phyloP scores from a whole-genome alignment of 257 asterid species.

The Rauvolfia tetraphylla region DNA sequence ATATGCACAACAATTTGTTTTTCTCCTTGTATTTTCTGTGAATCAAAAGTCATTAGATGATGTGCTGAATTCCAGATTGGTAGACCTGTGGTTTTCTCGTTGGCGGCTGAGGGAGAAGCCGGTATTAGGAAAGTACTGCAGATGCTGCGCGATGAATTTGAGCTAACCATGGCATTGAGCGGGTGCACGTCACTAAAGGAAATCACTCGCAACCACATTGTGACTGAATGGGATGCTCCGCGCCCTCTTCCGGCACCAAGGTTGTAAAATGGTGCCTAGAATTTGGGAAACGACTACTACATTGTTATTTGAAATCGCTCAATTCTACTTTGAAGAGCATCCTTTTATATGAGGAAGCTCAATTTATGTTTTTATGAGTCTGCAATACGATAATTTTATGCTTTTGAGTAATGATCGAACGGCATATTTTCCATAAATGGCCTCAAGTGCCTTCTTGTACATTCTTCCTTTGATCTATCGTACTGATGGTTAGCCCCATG shows the following conservation, averaged over 20 bases:
- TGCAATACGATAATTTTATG: slow-evolving; percentile 16
- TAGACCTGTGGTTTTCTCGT: slow-evolving; percentile 81
- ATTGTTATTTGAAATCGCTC: slow-evolving; percentile 11
- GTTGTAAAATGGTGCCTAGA: slow-evolving; percentile 38
- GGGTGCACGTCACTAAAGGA: slow-evolving; percentile 74
- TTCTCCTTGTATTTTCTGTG: background rate
- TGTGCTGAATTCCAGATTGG: slow-evolving; percentile 53
- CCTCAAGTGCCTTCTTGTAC: slow-evolving; percentile 21
- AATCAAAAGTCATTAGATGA: slow-evolving; percentile 3
- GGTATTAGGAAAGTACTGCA: slow-evolving; percentile 81
- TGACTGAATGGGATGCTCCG: slow-evolving; percentile 75
- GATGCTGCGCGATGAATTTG: slow-evolving; percentile 88
- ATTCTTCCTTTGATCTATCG: slow-evolving; percentile 15
- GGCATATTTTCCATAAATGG: slow-evolving; percentile 21
- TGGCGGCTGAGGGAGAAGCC: slow-evolving; percentile 93
- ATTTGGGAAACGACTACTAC: background rate
- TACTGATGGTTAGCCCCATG: background rate
- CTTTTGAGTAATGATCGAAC: slow-evolving; percentile 30
- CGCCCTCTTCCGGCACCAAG: slow-evolving; percentile 47
- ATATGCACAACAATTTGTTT: background rate
- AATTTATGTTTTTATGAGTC: slow-evolving; percentile 27
- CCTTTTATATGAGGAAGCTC: slow-evolving; percentile 11
- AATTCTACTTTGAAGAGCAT: slow-evolving; percentile 24
- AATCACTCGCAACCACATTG: slow-evolving; percentile 79
- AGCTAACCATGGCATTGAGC: slow-evolving; percentile 91